Evolutionary conservation across 331 rosid genomes (phyloP), one percentile per base, ranked within the genome.

Genomic region (Dryas integrifolia): DNA sequence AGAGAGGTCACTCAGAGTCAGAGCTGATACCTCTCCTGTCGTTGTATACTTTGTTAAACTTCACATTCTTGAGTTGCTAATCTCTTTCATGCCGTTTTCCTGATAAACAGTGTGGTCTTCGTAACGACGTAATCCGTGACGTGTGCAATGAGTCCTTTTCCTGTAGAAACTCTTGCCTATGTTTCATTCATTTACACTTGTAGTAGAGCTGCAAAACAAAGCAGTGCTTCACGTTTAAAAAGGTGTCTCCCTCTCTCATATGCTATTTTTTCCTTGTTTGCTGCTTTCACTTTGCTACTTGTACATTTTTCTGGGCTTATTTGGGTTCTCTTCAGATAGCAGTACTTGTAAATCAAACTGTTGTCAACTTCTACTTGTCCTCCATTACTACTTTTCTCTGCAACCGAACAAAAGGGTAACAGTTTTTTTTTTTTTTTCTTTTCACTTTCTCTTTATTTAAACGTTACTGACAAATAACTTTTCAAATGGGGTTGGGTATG

Each of bases 91-190:
- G 80, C 67, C 63, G 62, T 76, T 48, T 58, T 30, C 24, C 58
- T 9, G 1, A 5, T 66, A 24, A 24, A 65, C 46, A 13, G 11
- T 1, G 0, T 53, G 6, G 45, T 24, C 3, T 48, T 21, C 81
- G 75, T 76, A 26, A 76, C 65, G 21, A 18, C 21, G 21, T 18
- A 18, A 18, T 18, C 72, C 59, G 51, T 77, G 81, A 70, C 72
- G 76, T 51, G 15, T 14, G 64, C 70, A 21, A 5, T 39, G 72
- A 51, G 51, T 16, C 13, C 11, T 16, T 15, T 38, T 1, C 7
- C 1, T 12, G 16, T 12, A 45, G 18, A 65, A 65, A 30, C 65
- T 59, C 21, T 30, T 1, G 46, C 6, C 45, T 44, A 38, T 44
- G 24, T 6, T 38, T 38, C 65, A 59, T 11, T 40, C 4, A 38